phyloP scores from a whole-genome alignment of 2,329 filamentous ascomycete species.

The Xylariaceae sp. region DNA sequence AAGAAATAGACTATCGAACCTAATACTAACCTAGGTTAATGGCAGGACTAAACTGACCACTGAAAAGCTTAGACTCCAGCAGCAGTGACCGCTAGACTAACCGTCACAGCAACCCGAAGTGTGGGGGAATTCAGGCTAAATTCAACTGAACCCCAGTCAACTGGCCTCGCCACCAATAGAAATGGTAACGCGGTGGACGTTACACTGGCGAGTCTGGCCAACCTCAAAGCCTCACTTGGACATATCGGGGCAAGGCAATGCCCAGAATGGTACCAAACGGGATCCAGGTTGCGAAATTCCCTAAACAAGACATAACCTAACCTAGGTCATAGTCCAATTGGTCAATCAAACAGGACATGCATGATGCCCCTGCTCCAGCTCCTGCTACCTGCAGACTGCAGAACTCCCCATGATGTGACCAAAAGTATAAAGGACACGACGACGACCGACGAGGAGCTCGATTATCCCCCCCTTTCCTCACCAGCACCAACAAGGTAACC shows the following conservation, averaged over 20 bases:
- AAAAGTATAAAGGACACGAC: constrained; percentile 5
- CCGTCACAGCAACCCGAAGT: constrained; percentile 7
- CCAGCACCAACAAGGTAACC: not conserved
- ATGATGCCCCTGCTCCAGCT: not conserved
- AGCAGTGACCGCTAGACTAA: too few relatives aligned
- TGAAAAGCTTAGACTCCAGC: too few relatives aligned
- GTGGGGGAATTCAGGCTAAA: constrained; percentile 11
- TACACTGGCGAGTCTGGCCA: constrained; percentile 4
- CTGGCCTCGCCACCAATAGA: constrained; percentile 7
- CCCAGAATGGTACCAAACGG: not conserved
- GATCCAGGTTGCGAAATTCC: constrained; percentile 9
- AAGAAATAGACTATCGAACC: too few relatives aligned
- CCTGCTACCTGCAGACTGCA: not conserved
- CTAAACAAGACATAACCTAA: not conserved
- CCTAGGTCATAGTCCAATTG: not conserved
- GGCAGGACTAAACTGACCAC: too few relatives aligned
- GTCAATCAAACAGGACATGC: not conserved
- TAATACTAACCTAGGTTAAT: too few relatives aligned
- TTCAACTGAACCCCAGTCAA: not conserved
- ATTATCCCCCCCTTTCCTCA: not conserved
- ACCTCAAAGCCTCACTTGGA: constrained; percentile 9
- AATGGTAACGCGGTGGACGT: constrained; percentile 2
- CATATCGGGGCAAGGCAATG: constrained; percentile 1
- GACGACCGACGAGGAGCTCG: not conserved
- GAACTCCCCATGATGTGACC: too few relatives aligned